Conservation (phyloP, 495 filamentous ascomycete species). For the Collariella sp. region DNA sequence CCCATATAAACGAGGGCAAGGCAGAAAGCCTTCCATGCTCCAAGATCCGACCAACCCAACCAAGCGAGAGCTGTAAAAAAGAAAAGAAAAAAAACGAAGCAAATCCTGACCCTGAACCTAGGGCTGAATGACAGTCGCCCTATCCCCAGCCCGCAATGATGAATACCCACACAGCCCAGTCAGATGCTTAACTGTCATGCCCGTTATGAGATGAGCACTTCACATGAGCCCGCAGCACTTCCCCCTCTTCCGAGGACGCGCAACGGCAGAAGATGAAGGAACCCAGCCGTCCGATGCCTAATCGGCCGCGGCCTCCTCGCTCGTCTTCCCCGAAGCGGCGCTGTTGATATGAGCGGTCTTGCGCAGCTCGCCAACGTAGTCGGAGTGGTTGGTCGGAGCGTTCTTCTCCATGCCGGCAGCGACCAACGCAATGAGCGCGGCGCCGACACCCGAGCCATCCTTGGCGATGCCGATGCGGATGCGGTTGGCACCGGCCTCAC, state of each 20-base stretch:
- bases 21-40: background rate
- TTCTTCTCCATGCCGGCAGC: constrained; percentile 44
- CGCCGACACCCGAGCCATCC: constrained; percentile 87
- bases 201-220: background rate
- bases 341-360: constrained; percentile 12
- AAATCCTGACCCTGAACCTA: background rate
- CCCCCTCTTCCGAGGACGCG: background rate
- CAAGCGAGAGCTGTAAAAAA: background rate
- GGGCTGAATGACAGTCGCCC: background rate
- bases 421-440: constrained; percentile 81
- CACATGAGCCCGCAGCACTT: constrained; percentile 16
- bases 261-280: background rate
- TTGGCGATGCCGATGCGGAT: constrained; percentile 88
- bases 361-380: constrained; percentile 20
- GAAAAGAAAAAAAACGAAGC: background rate
- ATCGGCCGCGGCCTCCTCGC: constrained; percentile 19
- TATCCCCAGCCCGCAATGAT: no score
- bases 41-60: background rate
- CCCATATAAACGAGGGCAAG: no score
- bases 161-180: no score
- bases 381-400: constrained; percentile 1
- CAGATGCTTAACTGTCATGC: background rate
- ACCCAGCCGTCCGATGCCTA: constrained; percentile 22
- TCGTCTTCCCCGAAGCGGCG: constrained; percentile 15
- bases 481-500: constrained; percentile 61